Base-by-base conservation (phyloP, 1,284 basidiomycete species). In the Apiotrichum porosum region DNA sequence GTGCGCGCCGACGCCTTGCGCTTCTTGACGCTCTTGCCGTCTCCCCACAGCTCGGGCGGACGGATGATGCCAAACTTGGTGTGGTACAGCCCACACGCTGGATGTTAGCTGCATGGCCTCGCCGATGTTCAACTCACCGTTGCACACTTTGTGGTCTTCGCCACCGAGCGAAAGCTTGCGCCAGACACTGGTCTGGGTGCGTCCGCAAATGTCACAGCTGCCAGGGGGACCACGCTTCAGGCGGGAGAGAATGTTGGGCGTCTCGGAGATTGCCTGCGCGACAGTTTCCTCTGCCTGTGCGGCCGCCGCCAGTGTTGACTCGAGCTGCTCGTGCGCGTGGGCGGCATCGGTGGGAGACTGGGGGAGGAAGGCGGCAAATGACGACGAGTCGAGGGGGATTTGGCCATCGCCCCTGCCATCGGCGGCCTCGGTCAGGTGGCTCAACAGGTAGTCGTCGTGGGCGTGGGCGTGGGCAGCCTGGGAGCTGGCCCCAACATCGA, bases 121-220 rank as follows among this genome's bases (percentile, higher is more conserved):
- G n/a, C n/a, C n/a, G n/a, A n/a, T n/a, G n/a, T n/a, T n/a, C n/a
- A n/a, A 64, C 67, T 57, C 54, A 71, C 69, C 56, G 52, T 71
- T 71, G 51, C 69, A 71, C 17, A 71, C 69, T 33, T 65, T 62
- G 19, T 58, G 50, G 17, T 65, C 61, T 19, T 63, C 54, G 15
- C 61, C 60, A 12, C 52, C 60, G 5, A 66, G 47, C 3, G 43
- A 37, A 9, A 71, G 45, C 45, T 69, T 71, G 36, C 69, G 55
- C 69, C 69, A 71, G 15, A 66, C 66, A 17, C 57, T 66, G n/a
- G 69, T 71, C 40, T 68, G 61, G 9, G 65, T 69, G 22, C 69
- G 52, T 17, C 54, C 60, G 39, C 69, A 71, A 33, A 71, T 63
- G 52, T 69, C 68, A 44, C 69, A 71, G 42, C 63, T 69, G 17